Evolutionary conservation across 352 stramenopile genomes (phyloP), one percentile per base, ranked within the genome.

Genomic region (Peronospora farinosa): DNA sequence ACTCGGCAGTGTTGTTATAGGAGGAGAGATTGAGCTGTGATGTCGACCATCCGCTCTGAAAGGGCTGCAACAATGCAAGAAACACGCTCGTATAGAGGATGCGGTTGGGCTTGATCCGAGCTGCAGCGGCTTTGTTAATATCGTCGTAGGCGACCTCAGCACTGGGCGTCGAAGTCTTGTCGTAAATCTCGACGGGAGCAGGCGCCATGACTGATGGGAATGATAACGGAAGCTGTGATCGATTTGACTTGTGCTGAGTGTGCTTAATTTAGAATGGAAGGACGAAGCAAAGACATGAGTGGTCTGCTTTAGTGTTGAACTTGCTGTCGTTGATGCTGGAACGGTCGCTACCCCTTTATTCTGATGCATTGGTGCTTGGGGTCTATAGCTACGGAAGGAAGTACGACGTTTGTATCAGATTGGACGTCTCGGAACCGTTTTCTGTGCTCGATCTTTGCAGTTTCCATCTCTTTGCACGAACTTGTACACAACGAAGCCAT

Each of bases 11-110:
- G 57, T 80, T 54, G 47, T 80, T 66, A 57, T 80, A 86, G 8
- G 60, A 51, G n/a, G 64, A 77, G 23, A 81, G 60, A 61, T 88
- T 88, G 58, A 84, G 52, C 38, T 86, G 77, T 4, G 69, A 74
- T 25, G 73, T 60, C 27, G 65, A 64, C 74, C 70, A 86, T 30
- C 72, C 72, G 50, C 67, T 72, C 47, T 87, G 74, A 45, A 78
- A 67, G 10, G 65, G 56, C 33, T 78, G 57, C 40, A 79, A 52
- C 13, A 74, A 47, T 12, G 61, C 69, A 10, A 78, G 37, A 8
- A 63, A 40, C 5, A 71, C 47, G 43, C 65, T 75, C 9, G 57
- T 50, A 57, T 86, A 86, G 23, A 84, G 61, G 36, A 75, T 60
- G 15, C 47, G 44, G 9, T 54, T 71, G 30, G 69, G 67, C 36